A percentile compares a stretch with the other conserved stretches of the same genome.
These are phyloP conservation scores for Talaromyces stipitatus DNA, from an alignment of 495 filamentous ascomycete species.

Conservation along the genomic window DNA sequence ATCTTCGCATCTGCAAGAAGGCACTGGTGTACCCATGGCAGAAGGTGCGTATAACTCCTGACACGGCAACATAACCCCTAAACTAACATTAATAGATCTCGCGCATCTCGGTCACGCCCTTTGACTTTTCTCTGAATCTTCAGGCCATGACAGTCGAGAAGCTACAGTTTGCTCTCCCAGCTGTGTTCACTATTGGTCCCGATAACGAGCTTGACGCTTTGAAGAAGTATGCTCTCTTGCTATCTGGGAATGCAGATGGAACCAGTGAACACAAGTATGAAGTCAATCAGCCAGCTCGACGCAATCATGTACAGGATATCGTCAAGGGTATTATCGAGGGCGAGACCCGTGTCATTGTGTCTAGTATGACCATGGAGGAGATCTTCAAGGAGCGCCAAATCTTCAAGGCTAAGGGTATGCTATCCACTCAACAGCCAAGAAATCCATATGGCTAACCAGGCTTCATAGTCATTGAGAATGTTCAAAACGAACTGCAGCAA, in stretches of 20 bases:
- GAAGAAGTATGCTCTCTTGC: conserved; percentile 68
- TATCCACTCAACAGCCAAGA: neutral
- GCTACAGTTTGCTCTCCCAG: conserved; percentile 67
- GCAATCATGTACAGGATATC: conserved; percentile 69
- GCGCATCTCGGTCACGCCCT: conserved; percentile 59
- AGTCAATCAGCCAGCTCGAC: conserved; percentile 25
- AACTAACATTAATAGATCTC: conserved; percentile 22
- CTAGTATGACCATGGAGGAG: conserved; percentile 80
- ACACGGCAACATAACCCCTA: neutral
- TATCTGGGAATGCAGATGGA: conserved; percentile 51
- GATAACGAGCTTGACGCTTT: conserved; percentile 57
- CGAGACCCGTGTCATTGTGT: conserved; percentile 71
- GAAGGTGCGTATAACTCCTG: conserved; percentile 31
- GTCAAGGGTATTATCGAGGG: conserved; percentile 86
- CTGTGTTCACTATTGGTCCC: conserved; percentile 80
- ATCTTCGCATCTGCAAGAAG: conserved; percentile 66
- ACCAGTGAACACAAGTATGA: conserved; percentile 13
- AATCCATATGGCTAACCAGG: neutral
- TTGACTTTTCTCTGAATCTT: conserved; percentile 66
- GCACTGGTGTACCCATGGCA: conserved; percentile 62
- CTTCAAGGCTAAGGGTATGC: conserved; percentile 57
- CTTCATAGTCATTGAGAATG: conserved; percentile 59
- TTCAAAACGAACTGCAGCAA: conserved; percentile 65
- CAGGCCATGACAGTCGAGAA: conserved; percentile 84
- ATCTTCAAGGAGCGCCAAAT: conserved; percentile 73